A percentile compares a stretch with the other conserved stretches of the same genome.
phyloP scores from a whole-genome alignment of 2,329 filamentous ascomycete species.

The Coleophoma cylindrospora region DNA sequence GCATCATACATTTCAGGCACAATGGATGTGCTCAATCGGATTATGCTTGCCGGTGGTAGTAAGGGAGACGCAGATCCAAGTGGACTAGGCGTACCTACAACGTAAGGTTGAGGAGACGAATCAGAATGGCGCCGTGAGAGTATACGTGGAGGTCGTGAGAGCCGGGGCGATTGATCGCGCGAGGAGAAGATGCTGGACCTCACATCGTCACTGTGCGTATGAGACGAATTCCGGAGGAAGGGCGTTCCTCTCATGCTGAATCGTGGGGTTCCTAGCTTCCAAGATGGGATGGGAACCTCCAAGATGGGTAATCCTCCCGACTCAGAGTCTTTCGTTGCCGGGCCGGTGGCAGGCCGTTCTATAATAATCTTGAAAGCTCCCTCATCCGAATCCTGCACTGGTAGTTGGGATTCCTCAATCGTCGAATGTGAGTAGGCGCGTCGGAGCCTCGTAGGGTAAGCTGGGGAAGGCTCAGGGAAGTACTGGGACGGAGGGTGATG shows the following conservation, averaged over 20 bases:
- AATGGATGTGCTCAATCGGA: slow-evolving; percentile 35
- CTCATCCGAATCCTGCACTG: slow-evolving; percentile 48
- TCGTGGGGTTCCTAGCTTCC: slow-evolving; percentile 74
- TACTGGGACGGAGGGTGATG: slow-evolving; percentile 30
- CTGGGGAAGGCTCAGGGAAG: slow-evolving; percentile 10
- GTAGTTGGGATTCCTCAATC: slow-evolving; percentile 55
- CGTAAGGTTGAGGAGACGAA: slow-evolving; percentile 19
- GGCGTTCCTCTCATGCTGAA: slow-evolving; percentile 75
- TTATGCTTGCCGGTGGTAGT: slow-evolving; percentile 5
- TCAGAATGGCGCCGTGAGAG: slow-evolving; percentile 26
- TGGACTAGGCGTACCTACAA: not conserved
- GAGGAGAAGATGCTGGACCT: slow-evolving; percentile 56
- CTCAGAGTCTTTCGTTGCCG: slow-evolving; percentile 55
- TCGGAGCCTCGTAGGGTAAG: slow-evolving; percentile 50
- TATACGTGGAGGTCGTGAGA: slow-evolving; percentile 14
- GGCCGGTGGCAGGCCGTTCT: slow-evolving; percentile 59
- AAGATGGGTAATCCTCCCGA: slow-evolving; percentile 47
- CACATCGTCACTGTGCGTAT: slow-evolving; percentile 69
- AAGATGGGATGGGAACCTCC: slow-evolving; percentile 76
- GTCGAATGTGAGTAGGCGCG: slow-evolving; percentile 68
- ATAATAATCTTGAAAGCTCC: slow-evolving; percentile 79
- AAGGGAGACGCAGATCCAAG: slow-evolving; percentile 8
- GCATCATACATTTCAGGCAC: slow-evolving; percentile 77
- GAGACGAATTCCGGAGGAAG: slow-evolving; percentile 75
- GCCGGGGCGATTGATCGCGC: slow-evolving; percentile 20